Base-by-base conservation (phyloP, 2,329 filamentous ascomycete genomes). In the Ophiocordyceps camponoti-saundersi region DNA sequence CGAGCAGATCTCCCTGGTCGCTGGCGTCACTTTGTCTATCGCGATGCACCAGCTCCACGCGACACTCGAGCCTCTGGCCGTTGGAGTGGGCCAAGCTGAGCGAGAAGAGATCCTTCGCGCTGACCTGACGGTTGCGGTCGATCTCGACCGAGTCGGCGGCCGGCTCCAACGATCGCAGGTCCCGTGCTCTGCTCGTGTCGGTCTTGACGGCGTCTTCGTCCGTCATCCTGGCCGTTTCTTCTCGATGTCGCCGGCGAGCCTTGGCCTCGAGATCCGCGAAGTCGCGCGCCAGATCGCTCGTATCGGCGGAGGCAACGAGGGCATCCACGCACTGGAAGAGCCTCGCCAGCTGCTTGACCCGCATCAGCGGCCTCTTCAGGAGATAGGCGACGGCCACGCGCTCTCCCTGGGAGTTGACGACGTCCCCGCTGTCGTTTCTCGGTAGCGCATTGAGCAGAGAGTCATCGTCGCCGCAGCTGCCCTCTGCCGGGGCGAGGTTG, bases 381-480 rank as follows among this genome's bases (percentile, higher is more conserved):
- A 98, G 71, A 62, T 92, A 93, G 8, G 89, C 89, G 44, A 98
- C 92, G 59, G 96, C 92, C 10, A 95, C 88, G 46, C 87, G 79
- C 61, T 95, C 87, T 13, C 90, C 92, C 51, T 90, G 75, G 32
- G 77, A 77, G 53, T 88, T 79, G 45, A 80, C 59, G 15, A 85
- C 70, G 53, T 82, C 80, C 21, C 83, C 81, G 47, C 80, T 68
- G 48, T 74, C 73, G 46, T 82, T 80, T 46, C 67, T 70, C 51
- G 75, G 77, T 65, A 75, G 67, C 2, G 72, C 75, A 50, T 75
- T 70, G 46, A 80, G 59, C 2, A 79, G 63, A 2, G 75, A 78
- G 51, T 79, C 72, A 39, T 78, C 71, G 44, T 82, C 77, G 32
- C 81, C 77, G 2, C 62, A 56, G 1, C 55, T 56, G 16, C 65